phyloP scores from a whole-genome alignment of 2,329 filamentous ascomycete genomes.

The Penicillium brasilianum region DNA sequence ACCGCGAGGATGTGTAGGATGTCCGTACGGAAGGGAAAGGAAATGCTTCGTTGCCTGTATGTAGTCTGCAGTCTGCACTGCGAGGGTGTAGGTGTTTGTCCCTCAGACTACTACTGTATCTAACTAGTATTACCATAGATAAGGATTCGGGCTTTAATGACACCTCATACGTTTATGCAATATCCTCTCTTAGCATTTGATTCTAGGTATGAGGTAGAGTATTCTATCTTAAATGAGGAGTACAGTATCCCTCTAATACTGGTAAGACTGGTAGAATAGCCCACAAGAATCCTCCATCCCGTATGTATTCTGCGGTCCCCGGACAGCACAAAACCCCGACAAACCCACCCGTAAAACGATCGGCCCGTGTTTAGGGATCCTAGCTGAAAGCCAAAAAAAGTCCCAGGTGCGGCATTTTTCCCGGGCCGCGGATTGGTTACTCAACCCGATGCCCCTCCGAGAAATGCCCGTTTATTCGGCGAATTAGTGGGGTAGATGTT shows the following conservation, averaged over 20 bases:
- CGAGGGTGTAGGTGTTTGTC: not conserved
- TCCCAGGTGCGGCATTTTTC: constrained; percentile 24
- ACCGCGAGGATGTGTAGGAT: no score
- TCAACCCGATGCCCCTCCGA: constrained; percentile 24
- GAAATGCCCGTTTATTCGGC: constrained; percentile 16
- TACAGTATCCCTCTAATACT: no score
- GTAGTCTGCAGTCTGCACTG: not conserved
- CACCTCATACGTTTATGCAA: no score
- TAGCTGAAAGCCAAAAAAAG: constrained; percentile 13
- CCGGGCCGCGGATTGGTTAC: constrained; percentile 26
- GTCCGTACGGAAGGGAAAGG: not conserved
- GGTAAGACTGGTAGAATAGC: no score
- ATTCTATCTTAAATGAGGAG: not conserved
- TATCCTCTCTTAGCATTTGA: no score
- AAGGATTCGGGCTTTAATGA: not conserved
- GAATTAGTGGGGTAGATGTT: not conserved
- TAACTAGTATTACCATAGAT: not conserved
- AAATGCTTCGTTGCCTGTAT: not conserved
- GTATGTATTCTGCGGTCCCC: no score
- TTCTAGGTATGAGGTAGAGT: no score
- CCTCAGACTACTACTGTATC: not conserved
- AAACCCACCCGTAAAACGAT: not conserved
- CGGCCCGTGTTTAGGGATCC: constrained; percentile 3
- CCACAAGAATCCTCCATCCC: no score
- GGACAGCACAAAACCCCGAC: no score